These are phyloP conservation scores for Purpureocillium lavendulum DNA, from an alignment of 2,329 filamentous ascomycete genomes.

Conservation along the genomic window DNA sequence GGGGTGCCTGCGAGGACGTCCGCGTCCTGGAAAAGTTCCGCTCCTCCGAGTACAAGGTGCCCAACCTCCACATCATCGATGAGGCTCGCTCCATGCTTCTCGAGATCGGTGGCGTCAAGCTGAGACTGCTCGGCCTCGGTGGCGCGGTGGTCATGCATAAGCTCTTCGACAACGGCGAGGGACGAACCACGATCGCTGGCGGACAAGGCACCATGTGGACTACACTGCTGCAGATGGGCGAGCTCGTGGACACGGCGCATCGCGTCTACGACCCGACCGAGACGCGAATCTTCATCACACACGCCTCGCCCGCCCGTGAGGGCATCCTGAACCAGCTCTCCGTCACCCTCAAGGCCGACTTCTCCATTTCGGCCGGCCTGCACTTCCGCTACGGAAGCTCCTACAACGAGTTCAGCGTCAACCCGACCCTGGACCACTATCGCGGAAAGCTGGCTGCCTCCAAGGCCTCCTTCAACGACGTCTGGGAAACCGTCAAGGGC, in stretches of 20 bases:
- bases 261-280: constrained; percentile 97
- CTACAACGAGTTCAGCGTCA: constrained; percentile 99
- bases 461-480: constrained; percentile 97
- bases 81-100: constrained; percentile 93
- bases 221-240: constrained; percentile 93
- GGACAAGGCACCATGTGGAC: constrained; percentile 99
- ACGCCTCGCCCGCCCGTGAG: constrained; percentile 92
- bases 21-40: constrained; percentile 95
- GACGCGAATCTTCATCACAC: constrained; percentile 92
- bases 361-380: constrained; percentile 92
- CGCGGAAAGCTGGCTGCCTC: constrained; percentile 96
- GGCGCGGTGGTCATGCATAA: constrained; percentile 99
- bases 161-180: constrained; percentile 97
- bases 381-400: constrained; percentile 99
- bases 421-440: constrained; percentile 95
- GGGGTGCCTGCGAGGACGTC: constrained; percentile 98
- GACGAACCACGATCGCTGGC: constrained; percentile 93
- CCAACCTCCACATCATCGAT: constrained; percentile 96
- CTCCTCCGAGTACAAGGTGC: constrained; percentile 95
- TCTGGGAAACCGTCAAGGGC: constrained; percentile 96
- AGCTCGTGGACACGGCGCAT: constrained; percentile 94
- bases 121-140: constrained; percentile 85
- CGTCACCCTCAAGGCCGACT: constrained; percentile 94
- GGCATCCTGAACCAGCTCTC: constrained; percentile 96
- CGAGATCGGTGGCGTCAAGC: constrained; percentile 91